Percentiles rank a stretch among this genome's conserved stretches.
These are phyloP conservation scores for Hordeum pubiflorum DNA, from an alignment of 202 grass and related monocot species.

Conservation along the genomic window DNA sequence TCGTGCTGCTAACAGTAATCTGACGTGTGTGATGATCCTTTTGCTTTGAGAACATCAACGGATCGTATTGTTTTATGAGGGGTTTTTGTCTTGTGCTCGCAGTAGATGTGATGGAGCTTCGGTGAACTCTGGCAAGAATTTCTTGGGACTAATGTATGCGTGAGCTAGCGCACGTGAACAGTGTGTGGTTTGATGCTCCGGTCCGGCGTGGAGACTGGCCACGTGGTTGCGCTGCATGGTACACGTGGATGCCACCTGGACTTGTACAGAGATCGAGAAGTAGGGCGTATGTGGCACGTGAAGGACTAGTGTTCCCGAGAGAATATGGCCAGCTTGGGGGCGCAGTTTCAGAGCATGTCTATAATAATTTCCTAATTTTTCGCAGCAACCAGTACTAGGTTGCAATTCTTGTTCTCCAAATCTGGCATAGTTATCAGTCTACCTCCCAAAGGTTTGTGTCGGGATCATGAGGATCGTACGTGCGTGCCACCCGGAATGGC, in stretches of 20 bases:
- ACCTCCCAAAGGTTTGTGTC: no score
- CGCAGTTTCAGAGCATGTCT: no score
- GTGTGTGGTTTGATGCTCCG: neutral
- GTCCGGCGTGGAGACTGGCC: constrained; percentile 21
- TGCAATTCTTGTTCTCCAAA: no score
- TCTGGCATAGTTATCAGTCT: no score
- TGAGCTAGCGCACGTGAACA: constrained; percentile 23
- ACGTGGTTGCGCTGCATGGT: constrained; percentile 14
- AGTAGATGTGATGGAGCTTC: neutral
- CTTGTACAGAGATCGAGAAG: neutral
- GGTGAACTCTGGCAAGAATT: constrained; percentile 2
- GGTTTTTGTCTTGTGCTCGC: neutral
- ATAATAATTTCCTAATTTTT: no score
- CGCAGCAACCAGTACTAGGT: no score
- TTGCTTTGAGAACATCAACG: neutral
- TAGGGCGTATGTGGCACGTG: neutral
- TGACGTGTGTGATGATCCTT: neutral
- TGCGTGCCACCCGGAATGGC: no score
- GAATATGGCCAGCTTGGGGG: no score
- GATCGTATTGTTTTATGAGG: neutral
- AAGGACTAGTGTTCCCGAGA: neutral
- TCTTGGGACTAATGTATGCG: constrained; percentile 15
- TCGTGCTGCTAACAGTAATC: neutral
- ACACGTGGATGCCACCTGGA: neutral
- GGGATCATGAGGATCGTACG: no score